These are phyloP conservation scores for Alternaria incomplexa DNA, from an alignment of 2,329 filamentous ascomycete genomes.

Conservation along the genomic window DNA sequence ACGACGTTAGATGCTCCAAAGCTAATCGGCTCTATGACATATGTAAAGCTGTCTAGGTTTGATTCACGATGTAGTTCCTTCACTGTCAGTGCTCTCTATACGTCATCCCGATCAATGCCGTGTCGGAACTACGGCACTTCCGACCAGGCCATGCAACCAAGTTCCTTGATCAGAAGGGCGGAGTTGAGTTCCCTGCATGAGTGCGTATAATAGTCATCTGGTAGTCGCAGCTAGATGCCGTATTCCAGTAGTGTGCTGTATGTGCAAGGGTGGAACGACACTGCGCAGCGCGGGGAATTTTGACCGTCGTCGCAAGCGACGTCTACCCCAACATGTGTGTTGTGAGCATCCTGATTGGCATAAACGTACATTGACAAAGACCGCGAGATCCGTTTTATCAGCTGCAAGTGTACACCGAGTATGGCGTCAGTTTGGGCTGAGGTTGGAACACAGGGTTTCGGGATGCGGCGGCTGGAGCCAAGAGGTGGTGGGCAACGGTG, in stretches of 20 bases:
- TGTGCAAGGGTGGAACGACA: neutral
- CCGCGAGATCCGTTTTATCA: neutral
- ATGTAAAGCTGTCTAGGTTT: neutral
- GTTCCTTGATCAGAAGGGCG: neutral
- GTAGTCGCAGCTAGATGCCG: neutral
- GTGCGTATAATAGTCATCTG: neutral
- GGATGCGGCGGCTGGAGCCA: neutral
- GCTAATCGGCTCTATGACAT: neutral
- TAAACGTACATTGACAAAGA: neutral
- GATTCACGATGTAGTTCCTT: neutral
- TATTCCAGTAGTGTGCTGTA: neutral
- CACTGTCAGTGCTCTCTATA: neutral
- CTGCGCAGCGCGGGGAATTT: neutral
- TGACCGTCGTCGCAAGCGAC: neutral
- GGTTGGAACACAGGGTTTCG: neutral
- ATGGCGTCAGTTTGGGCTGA: neutral
- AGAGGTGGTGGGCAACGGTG: neutral
- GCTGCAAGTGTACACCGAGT: neutral
- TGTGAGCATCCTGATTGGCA: neutral
- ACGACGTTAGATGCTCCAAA: neutral
- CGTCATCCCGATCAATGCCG: neutral
- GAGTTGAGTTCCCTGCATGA: neutral
- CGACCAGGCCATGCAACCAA: neutral
- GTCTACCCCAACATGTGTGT: neutral
- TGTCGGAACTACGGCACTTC: neutral